Evolutionary conservation across 1,284 basidiomycete species (phyloP).

Genomic region (Sanghuangporus sanghuang): DNA sequence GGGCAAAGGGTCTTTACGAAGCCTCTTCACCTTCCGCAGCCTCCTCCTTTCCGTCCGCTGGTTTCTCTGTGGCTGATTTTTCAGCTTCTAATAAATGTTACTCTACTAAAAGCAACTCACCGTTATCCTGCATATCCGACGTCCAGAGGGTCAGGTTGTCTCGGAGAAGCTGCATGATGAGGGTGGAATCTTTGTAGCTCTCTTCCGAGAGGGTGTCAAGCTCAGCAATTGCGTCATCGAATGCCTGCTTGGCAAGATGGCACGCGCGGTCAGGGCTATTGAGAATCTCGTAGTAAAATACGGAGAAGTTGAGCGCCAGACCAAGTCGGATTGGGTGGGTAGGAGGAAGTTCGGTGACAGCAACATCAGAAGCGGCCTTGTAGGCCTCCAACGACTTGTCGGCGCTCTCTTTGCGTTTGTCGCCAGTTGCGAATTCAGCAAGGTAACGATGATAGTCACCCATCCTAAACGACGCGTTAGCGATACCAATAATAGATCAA

Average conservation of each 20-base stretch:
- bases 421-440: conserved; percentile 98
- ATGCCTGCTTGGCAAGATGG: conserved; percentile 99
- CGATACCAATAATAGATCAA: conserved; percentile 6
- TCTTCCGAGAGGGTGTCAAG: conserved; percentile 99
- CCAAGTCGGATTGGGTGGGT: conserved; percentile 99
- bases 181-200: conserved; percentile 98
- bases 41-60: conserved; percentile 63
- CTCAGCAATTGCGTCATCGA: conserved; percentile 99
- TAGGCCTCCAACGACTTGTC: conserved; percentile 99
- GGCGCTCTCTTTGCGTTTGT: conserved; percentile 97
- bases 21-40: conserved; percentile 51
- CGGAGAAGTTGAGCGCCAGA: conserved; percentile 99
- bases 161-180: conserved; percentile 99
- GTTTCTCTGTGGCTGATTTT: conserved; percentile 49
- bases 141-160: conserved; percentile 99
- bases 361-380: conserved; percentile 99
- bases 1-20: conserved; percentile 29
- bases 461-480: conserved; percentile 68
- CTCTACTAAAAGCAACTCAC: conserved; percentile 36
- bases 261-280: conserved; percentile 99
- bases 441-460: conserved; percentile 99
- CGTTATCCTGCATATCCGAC: conserved; percentile 91
- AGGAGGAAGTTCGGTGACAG: conserved; percentile 94
- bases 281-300: conserved; percentile 99
- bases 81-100: neutral